Conservation (phyloP, 202 grass and related monocot genomes). For the Setaria viridis region DNA sequence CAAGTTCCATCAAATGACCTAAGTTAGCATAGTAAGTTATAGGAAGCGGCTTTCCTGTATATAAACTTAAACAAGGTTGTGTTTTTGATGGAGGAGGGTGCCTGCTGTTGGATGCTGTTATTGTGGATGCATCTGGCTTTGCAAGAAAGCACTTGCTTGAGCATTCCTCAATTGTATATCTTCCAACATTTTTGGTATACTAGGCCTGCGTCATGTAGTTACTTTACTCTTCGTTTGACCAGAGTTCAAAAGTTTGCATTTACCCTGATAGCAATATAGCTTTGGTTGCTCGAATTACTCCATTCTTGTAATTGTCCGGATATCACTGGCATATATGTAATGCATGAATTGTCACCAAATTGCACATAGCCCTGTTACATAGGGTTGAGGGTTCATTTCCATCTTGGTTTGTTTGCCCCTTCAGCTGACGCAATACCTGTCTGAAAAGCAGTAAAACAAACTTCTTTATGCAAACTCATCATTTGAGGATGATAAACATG, state of each 20-base stretch:
- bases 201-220: constrained; percentile 33
- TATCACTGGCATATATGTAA: background rate
- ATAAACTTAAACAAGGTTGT: constrained; percentile 44
- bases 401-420: too few relatives aligned
- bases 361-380: too few relatives aligned
- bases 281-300: background rate
- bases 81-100: constrained; percentile 36
- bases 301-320: background rate
- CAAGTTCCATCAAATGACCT: background rate
- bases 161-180: constrained; percentile 29
- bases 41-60: constrained; percentile 50
- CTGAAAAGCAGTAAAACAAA: too few relatives aligned
- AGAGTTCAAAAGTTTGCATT: background rate
- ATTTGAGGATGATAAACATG: too few relatives aligned
- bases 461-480: too few relatives aligned
- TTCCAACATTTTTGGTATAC: constrained; percentile 21
- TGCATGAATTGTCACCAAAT: too few relatives aligned
- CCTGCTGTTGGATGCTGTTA: constrained; percentile 58
- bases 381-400: too few relatives aligned
- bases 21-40: constrained; percentile 43
- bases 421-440: too few relatives aligned
- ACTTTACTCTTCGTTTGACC: background rate
- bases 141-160: constrained; percentile 39
- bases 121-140: constrained; percentile 67
- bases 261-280: background rate